Evolutionary conservation across 148 eudicot species (phyloP).

Genomic region (Arbutus unedo): DNA sequence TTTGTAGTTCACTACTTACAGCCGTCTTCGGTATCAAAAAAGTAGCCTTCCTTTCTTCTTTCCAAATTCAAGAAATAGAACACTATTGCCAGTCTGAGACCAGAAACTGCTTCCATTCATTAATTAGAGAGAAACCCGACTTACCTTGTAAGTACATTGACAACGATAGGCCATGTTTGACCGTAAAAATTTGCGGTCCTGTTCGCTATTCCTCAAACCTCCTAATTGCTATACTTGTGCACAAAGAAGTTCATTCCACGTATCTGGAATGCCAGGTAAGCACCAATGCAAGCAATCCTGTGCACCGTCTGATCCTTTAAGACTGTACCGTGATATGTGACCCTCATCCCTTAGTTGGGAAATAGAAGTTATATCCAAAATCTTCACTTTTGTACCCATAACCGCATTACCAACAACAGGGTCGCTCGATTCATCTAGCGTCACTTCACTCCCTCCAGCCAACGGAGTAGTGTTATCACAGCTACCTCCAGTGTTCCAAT

Average conservation of each 20-base stretch:
- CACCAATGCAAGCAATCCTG: conserved; percentile 77
- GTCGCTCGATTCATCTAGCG: conserved; percentile 51
- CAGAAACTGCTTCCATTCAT: neutral
- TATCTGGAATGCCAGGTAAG: conserved; percentile 63
- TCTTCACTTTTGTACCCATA: conserved; percentile 44
- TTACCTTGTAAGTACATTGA: neutral
- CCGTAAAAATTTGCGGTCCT: neutral
- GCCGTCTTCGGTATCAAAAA: neutral
- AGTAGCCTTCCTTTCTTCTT: neutral
- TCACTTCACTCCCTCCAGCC: conserved; percentile 47
- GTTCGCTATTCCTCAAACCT: conserved; percentile 7
- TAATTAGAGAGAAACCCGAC: neutral
- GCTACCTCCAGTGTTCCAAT: conserved; percentile 66
- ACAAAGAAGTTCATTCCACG: conserved; percentile 61
- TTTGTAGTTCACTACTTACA: neutral
- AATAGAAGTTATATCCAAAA: conserved; percentile 56
- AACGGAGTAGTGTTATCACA: conserved; percentile 57
- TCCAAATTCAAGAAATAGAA: neutral
- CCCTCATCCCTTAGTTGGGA: conserved; percentile 61
- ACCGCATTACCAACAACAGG: conserved; percentile 46
- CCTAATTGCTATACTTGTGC: conserved; percentile 36
- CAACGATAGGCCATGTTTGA: neutral
- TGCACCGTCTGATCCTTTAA: conserved; percentile 36
- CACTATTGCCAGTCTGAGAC: neutral
- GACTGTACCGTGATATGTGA: conserved; percentile 55